A percentile compares a stretch with the other conserved stretches of the same genome.
Conservation (phyloP, 2,329 filamentous ascomycete species). For the Aspergillus aculeatus region DNA sequence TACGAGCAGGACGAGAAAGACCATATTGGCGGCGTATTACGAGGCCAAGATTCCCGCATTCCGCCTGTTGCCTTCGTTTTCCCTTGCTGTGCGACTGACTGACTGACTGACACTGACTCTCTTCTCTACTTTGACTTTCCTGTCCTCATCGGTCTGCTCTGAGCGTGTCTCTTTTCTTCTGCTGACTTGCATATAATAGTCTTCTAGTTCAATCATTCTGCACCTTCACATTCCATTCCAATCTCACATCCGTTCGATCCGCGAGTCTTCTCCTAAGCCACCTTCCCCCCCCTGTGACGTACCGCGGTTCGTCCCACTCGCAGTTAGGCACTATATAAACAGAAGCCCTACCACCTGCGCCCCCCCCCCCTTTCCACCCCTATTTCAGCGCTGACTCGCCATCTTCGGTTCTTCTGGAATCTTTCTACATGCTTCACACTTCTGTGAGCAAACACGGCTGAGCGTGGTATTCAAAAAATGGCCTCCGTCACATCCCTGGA, state of each 20-base stretch:
- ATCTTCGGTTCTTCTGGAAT: background rate
- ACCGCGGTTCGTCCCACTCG: slow-evolving; percentile 13
- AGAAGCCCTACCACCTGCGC: background rate
- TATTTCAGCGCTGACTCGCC: slow-evolving; percentile 1
- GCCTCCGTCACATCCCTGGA: slow-evolving; percentile 91
- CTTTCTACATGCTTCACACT: slow-evolving; percentile 6
- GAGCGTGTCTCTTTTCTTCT: background rate
- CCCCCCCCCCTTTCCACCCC: background rate
- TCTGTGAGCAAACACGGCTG: background rate
- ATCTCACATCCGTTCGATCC: background rate
- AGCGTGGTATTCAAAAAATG: slow-evolving; percentile 54
- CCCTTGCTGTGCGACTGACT: background rate
- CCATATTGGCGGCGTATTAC: background rate
- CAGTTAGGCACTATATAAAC: slow-evolving; percentile 6
- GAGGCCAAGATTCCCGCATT: background rate
- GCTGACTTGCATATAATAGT: background rate
- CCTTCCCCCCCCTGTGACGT: slow-evolving; percentile 9
- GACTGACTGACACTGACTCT: background rate
- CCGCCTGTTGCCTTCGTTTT: background rate
- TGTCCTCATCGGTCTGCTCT: background rate
- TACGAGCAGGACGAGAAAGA: no score
- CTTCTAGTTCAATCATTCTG: background rate
- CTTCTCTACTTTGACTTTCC: background rate
- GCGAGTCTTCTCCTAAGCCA: background rate
- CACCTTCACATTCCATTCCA: slow-evolving; percentile 2